Evolutionary conservation across 2,329 filamentous ascomycete genomes (phyloP), one percentile per base, ranked within the genome.

Genomic region (Byssothecium circinans): DNA sequence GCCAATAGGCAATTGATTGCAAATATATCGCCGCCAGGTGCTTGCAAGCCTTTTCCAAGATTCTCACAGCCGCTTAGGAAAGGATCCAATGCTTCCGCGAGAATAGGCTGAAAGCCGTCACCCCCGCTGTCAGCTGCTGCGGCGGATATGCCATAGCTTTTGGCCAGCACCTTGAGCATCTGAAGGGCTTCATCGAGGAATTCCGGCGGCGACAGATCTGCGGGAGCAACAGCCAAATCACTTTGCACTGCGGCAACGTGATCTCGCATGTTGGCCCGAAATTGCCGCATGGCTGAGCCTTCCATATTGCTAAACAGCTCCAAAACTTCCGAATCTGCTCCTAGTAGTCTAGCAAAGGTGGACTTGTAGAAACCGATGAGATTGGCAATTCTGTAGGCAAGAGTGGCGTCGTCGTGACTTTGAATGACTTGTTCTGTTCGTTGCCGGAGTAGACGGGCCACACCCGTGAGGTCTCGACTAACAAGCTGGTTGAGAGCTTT

Each of bases 391-490:
- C 91, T 94, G 75, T 96, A 99, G 27, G 90, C 86, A 40, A 91
- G 76, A 17, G 95, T 89, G 0, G 87, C 87, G 49, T 97, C 91
- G 59, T 96, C 91, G 67, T 96, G 92, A 51, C 88, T 88, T 61
- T 95, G 91, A 14, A 97, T 87, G 17, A 95, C 88, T 61, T 97
- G 88, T 69, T 96, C 91, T 43, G 95, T 84, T 25, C 92, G 82
- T 68, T 96, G 91, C 20, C 88, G 85, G n/a, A 97, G 73, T n/a
- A 91, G 83, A 18, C 89, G 83, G 30, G 87, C 84, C 3, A 92
- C 91, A 0, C 89, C 89, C 2, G 84, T 83, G 38, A 97, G 78
- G 62, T 95, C 88, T 30, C 90, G 85, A 63, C 92, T 91, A 20
- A 97, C 89, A 2, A 99, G 80, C 52, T 94, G 85, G 55, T 89